phyloP scores from a whole-genome alignment of 2,329 filamentous ascomycete species.

The Lecanoromycetidae sp. region DNA sequence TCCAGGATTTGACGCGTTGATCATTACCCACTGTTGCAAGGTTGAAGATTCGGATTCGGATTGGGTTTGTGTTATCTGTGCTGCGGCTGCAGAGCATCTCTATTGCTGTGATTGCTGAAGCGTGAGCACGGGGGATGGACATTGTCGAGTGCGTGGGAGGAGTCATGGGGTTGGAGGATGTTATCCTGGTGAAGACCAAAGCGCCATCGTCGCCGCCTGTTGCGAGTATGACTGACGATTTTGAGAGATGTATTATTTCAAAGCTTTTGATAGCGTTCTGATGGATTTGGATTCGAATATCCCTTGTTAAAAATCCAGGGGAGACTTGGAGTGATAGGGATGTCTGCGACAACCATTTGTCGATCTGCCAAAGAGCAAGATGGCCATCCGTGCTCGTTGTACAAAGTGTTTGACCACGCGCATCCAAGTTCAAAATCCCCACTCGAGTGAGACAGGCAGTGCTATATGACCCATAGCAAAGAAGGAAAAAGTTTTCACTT shows the following conservation, averaged over 20 bases:
- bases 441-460: constrained; percentile 64
- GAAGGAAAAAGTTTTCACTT: constrained; percentile 26
- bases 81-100: constrained; percentile 21
- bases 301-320: not conserved
- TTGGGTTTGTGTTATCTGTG: not conserved
- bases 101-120: constrained; percentile 32
- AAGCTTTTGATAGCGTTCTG: constrained; percentile 65
- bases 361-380: constrained; percentile 48
- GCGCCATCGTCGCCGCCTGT: constrained; percentile 86
- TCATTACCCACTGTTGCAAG: constrained; percentile 30
- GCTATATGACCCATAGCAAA: constrained; percentile 50
- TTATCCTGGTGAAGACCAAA: constrained; percentile 46
- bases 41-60: too few species aligned
- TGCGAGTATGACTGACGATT: constrained; percentile 39
- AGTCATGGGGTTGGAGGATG: constrained; percentile 12
- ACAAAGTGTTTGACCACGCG: constrained; percentile 20
- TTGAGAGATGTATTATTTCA: constrained; percentile 24
- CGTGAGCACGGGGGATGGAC: constrained; percentile 27
- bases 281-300: constrained; percentile 41
- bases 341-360: not conserved
- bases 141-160: constrained; percentile 2
- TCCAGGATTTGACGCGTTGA: constrained; percentile 36
- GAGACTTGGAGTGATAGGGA: too few species aligned
- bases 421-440: constrained; percentile 29
- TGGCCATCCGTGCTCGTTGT: constrained; percentile 75